Conservation (phyloP, 1,139 yeast species). For the Meyerozyma carpophila region DNA sequence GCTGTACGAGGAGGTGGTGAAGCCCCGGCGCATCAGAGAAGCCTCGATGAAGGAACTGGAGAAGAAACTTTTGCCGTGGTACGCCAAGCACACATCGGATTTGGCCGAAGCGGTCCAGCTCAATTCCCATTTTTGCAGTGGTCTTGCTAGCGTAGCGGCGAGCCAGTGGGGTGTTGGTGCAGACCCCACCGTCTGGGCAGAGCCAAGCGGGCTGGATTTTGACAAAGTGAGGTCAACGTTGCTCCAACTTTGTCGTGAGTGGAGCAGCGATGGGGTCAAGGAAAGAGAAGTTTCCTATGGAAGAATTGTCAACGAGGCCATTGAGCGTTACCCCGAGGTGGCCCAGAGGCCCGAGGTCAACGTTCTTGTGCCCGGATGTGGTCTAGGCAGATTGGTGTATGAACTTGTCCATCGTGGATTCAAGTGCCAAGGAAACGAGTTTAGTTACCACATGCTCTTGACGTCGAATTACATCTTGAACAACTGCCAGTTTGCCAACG, state of each 20-base stretch:
- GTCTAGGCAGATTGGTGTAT: conserved; percentile 71
- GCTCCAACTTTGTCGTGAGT: conserved; percentile 67
- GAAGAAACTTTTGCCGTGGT: conserved; percentile 46
- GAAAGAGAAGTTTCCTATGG: conserved; percentile 51
- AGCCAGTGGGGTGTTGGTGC: conserved; percentile 48
- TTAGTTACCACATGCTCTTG: conserved; percentile 74
- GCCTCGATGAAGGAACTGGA: conserved; percentile 35
- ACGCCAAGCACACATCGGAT: conserved; percentile 36
- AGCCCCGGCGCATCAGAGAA: conserved; percentile 28
- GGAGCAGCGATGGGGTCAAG: conserved; percentile 57
- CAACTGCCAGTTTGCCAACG: conserved; percentile 34
- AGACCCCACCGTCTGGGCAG: conserved; percentile 41
- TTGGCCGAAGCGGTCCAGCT: conserved; percentile 42
- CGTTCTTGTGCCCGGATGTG: conserved; percentile 78
- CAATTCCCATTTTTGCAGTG: conserved; percentile 44
- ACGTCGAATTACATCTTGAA: conserved; percentile 64
- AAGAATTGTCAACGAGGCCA: conserved; percentile 42
- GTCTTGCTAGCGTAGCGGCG: conserved; percentile 45
- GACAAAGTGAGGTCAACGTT: conserved; percentile 61
- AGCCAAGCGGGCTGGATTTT: conserved; percentile 39
- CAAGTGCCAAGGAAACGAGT: conserved; percentile 79
- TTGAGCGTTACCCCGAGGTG: conserved; percentile 35
- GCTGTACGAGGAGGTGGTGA: conserved; percentile 30
- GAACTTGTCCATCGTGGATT: conserved; percentile 68
- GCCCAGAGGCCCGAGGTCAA: conserved; percentile 32